Base-by-base conservation (phyloP, 108 stramenopile species). In the Chaetoceros muelleri region DNA sequence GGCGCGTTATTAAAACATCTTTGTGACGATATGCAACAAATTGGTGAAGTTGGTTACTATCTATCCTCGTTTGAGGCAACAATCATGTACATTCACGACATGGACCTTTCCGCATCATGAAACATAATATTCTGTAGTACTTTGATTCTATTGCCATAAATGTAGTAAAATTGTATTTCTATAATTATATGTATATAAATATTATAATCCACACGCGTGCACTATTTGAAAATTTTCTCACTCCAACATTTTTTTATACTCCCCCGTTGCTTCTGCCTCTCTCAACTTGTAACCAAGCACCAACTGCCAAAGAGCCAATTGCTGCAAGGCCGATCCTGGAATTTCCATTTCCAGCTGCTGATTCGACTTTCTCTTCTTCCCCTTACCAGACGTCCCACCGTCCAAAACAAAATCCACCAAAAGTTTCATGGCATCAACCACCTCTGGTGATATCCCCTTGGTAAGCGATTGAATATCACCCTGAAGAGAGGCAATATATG, bases 1-100 rank as follows among this genome's bases (percentile, higher is more conserved):
- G 78, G 78, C 57, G 78, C 75, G 18, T 51, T 88, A 25, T 71
- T 95, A 0, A 59, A 68, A 29, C 72, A 72, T 29, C 67, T 95
- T 46, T 95, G 94, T 48, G 94, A 91, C 62, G 71, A 62, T 7
- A 63, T 67, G 24, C 82, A 82, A 66, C 46, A 71, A 45, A 86
- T 90, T 58, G 83, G 85, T 44, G 94, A 95, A 65, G 75, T 80
- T 22, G 94, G 94, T 3, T 95, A 95, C 55, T 95, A 90, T 55
- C 55, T 93, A 5, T 84, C 94, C 23, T 87, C 80, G 3, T 90
- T 90, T 48, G 75, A 90, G 53, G 94, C 94, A n/a, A 85, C 87
- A 2, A 69, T 95, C 34, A 71, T 70, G 25, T 84, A 93, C 58
- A 81, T 95, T 50, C 73, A 76, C 26, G 87, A 93, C 53, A 50